phyloP scores from a whole-genome alignment of 2,329 filamentous ascomycete genomes.

The Penicillium glabrum region DNA sequence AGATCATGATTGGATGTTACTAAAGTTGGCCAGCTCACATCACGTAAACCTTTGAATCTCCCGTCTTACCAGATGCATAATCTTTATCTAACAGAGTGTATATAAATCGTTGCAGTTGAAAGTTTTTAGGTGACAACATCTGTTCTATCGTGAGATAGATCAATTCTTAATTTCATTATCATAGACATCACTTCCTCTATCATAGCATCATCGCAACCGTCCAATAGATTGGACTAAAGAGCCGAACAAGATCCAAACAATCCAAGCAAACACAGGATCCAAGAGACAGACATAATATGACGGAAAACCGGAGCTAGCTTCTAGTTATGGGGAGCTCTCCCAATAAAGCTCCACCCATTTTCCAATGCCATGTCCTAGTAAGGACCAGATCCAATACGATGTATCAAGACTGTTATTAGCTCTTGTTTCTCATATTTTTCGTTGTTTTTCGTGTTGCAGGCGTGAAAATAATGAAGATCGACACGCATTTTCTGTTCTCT shows the following conservation, averaged over 20 bases:
- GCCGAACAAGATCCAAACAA: constrained; percentile 3
- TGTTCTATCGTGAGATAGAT: constrained; percentile 1
- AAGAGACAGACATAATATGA: background rate
- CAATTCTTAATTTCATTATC: constrained; percentile 26
- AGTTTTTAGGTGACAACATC: background rate
- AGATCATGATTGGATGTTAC: constrained; percentile 10
- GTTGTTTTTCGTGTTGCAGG: constrained; percentile 2
- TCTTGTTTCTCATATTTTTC: background rate
- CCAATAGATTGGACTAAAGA: constrained; percentile 8
- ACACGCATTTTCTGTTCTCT: background rate
- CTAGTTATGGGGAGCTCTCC: background rate
- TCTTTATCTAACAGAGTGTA: background rate
- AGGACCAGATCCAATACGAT: background rate
- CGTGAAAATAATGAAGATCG: constrained; percentile 3
- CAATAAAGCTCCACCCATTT: background rate
- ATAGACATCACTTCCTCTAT: constrained; percentile 26
- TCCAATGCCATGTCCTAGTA: background rate
- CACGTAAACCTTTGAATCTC: no score
- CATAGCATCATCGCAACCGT: constrained; percentile 24
- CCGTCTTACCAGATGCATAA: no score
- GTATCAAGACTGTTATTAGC: background rate
- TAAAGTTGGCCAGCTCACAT: background rate
- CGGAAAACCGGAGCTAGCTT: background rate
- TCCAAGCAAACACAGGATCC: background rate
- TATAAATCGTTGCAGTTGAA: background rate